Conservation (phyloP, 768 basidiomycete genomes). For the Trichaptum fuscoviolaceum region DNA sequence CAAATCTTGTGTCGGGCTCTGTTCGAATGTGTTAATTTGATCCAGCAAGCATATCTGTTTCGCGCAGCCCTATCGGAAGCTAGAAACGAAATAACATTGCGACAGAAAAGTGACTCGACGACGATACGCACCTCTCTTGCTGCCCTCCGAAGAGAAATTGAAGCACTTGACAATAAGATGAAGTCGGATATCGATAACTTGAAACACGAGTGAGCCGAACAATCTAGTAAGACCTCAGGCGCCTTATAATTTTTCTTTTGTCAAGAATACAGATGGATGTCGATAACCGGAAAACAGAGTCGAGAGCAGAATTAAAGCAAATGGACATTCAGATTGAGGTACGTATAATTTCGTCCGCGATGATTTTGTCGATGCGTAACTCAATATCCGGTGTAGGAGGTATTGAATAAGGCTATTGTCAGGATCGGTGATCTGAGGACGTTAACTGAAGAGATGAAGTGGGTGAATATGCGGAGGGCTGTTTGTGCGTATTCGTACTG, state of each 20-base stretch:
- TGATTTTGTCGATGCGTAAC: conserved; percentile 3
- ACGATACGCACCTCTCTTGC: conserved; percentile 71
- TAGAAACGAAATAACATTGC: conserved; percentile 77
- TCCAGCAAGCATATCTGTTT: conserved; percentile 92
- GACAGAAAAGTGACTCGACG: conserved; percentile 78
- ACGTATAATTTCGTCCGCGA: conserved; percentile 12
- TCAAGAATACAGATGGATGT: conserved; percentile 92
- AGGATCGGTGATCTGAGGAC: conserved; percentile 74
- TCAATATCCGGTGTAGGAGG: conserved; percentile 40
- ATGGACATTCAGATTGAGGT: conserved; percentile 86
- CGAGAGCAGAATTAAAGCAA: conserved; percentile 74
- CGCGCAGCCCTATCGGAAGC: conserved; percentile 89
- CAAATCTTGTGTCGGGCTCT: conserved; percentile 6
- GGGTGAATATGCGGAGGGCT: conserved; percentile 84
- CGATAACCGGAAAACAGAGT: conserved; percentile 89
- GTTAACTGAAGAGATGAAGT: conserved; percentile 78
- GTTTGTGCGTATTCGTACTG: conserved; percentile 48
- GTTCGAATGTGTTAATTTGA: background rate
- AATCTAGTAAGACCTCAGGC: conserved; percentile 6
- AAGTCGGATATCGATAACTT: conserved; percentile 86
- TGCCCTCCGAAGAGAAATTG: conserved; percentile 83
- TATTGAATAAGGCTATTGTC: conserved; percentile 71
- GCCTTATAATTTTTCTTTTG: background rate
- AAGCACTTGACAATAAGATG: conserved; percentile 81
- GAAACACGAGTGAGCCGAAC: conserved; percentile 78